Evolutionary conservation across 1,284 basidiomycete genomes (phyloP).

Genomic region (Xerocomus tenax): DNA sequence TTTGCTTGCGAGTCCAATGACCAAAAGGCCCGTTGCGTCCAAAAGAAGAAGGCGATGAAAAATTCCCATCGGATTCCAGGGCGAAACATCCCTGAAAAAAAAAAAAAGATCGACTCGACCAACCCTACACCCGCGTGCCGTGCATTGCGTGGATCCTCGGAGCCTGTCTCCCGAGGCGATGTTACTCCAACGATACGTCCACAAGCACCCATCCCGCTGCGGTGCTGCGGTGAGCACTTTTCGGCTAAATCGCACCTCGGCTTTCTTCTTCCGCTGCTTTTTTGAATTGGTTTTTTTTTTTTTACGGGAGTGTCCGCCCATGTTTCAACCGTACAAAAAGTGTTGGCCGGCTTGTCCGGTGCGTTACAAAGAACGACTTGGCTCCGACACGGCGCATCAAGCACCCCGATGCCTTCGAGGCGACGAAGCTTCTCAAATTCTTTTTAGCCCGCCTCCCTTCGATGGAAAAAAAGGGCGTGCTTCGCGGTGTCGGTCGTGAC

Average conservation of each 20-base stretch:
- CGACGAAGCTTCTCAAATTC: conserved; percentile 1
- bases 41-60: neutral
- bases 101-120: neutral
- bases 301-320: conserved; percentile 2
- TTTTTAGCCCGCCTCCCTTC: neutral
- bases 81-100: neutral
- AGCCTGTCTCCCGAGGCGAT: neutral
- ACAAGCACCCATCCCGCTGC: neutral
- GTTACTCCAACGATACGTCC: too few relatives aligned
- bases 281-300: neutral
- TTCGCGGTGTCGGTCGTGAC: neutral
- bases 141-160: neutral
- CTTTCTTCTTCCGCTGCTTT: neutral
- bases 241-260: neutral
- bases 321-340: neutral
- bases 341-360: neutral
- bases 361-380: neutral
- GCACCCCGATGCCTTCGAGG: neutral
- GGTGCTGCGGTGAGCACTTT: neutral
- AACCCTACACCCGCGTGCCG: neutral
- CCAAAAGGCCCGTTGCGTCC: neutral
- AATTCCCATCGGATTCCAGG: neutral
- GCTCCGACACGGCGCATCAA: conserved; percentile 1
- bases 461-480: neutral
- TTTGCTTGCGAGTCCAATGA: neutral